Conservation (phyloP, 1,284 basidiomycete species). For the Afroboletus lepidellus region DNA sequence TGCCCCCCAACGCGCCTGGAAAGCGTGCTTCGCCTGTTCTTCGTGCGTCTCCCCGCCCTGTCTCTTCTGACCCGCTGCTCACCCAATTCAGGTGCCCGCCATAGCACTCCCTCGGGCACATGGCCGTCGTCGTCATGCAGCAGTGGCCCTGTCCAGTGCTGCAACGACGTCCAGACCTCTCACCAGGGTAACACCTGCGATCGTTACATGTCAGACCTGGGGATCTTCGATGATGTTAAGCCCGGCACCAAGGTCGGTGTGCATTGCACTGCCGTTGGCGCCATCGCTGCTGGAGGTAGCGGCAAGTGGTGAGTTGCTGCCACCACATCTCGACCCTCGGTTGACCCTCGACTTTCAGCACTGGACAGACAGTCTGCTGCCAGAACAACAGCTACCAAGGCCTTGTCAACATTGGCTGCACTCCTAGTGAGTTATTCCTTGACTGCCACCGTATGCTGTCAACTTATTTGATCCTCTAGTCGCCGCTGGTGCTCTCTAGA, state of each 20-base stretch:
- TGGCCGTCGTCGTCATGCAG: conserved; percentile 35
- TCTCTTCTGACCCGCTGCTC: background rate
- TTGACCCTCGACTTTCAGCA: conserved; percentile 28
- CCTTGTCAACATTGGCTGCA: conserved; percentile 44
- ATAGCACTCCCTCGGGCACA: conserved; percentile 28
- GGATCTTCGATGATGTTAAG: background rate
- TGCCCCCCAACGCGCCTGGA: conserved; percentile 38
- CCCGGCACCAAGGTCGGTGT: conserved; percentile 31
- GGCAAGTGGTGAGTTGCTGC: conserved; percentile 35
- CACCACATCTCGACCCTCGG: accelerated
- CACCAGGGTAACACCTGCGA: background rate
- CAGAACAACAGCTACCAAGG: conserved; percentile 39
- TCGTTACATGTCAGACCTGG: background rate
- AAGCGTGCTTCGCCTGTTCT: conserved; percentile 15
- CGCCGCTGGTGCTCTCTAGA: conserved; percentile 34
- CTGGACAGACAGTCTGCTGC: conserved; percentile 45
- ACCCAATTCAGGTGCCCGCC: conserved; percentile 28
- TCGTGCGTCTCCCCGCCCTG: conserved; percentile 17
- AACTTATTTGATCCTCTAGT: conserved; percentile 29
- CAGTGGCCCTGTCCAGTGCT: conserved; percentile 43
- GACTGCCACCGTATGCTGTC: background rate
- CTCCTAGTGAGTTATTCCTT: conserved; percentile 38
- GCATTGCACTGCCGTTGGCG: conserved; percentile 36
- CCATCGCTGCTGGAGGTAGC: conserved; percentile 30
- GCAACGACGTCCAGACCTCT: conserved; percentile 26